phyloP scores from a whole-genome alignment of 2,329 filamentous ascomycete species.

The Penicillium sp. region DNA sequence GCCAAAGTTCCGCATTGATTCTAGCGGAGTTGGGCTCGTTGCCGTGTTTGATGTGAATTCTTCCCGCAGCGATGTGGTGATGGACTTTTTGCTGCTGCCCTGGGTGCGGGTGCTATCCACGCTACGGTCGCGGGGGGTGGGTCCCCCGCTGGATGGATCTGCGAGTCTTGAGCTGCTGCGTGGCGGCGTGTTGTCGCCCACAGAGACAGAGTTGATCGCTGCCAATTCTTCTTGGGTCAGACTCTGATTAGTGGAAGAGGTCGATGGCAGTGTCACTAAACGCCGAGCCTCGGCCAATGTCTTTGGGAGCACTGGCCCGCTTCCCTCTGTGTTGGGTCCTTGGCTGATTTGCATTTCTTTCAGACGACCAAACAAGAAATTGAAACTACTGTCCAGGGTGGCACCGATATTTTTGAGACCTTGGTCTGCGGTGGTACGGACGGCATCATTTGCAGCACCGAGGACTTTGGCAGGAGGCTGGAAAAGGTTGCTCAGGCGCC shows the following conservation, averaged over 20 bases:
- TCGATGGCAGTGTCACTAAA: slow-evolving; percentile 65
- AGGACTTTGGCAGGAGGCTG: slow-evolving; percentile 81
- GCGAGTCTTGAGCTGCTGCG: slow-evolving; percentile 49
- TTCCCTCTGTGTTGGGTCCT: slow-evolving; percentile 42
- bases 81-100: slow-evolving; percentile 44
- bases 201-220: slow-evolving; percentile 42
- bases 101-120: slow-evolving; percentile 62
- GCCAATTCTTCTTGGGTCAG: slow-evolving; percentile 55
- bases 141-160: slow-evolving; percentile 69
- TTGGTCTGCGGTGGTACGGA: slow-evolving; percentile 87
- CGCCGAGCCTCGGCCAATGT: slow-evolving; percentile 92
- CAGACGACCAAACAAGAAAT: slow-evolving; percentile 85
- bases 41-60: slow-evolving; percentile 21
- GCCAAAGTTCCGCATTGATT: slow-evolving; percentile 78
- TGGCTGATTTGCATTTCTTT: slow-evolving; percentile 64
- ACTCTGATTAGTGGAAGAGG: slow-evolving; percentile 51
- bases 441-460: slow-evolving; percentile 78
- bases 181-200: slow-evolving; percentile 36
- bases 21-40: slow-evolving; percentile 61
- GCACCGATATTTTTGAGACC: slow-evolving; percentile 88
- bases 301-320: slow-evolving; percentile 66
- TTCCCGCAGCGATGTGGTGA: slow-evolving; percentile 25
- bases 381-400: slow-evolving; percentile 89
- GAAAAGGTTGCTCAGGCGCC: slow-evolving; percentile 81
- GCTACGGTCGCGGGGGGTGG: slow-evolving; percentile 68